A percentile compares a stretch with the other conserved stretches of the same genome.
These are phyloP conservation scores for Coniochaeta sp. DNA, from an alignment of 2,329 filamentous ascomycete species.

Conservation along the genomic window DNA sequence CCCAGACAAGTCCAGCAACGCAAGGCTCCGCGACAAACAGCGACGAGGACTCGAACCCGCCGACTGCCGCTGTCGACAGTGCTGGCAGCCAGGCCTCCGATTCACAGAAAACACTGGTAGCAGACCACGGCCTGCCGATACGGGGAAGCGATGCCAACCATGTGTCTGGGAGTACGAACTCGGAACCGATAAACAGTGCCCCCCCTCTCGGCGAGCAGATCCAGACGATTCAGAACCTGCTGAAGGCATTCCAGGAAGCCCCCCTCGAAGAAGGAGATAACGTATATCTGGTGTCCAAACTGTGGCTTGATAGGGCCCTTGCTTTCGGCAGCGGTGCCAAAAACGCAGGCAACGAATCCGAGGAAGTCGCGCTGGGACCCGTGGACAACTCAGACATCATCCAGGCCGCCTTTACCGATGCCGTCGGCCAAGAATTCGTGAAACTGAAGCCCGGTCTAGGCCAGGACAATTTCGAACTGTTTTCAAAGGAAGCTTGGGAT, in stretches of 20 bases:
- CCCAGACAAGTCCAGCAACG: slow-evolving; percentile 7
- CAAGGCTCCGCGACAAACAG: not conserved
- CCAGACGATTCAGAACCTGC: slow-evolving; percentile 58
- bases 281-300: slow-evolving; percentile 70
- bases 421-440: slow-evolving; percentile 52
- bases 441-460: slow-evolving; percentile 64
- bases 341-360: slow-evolving; percentile 49
- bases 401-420: slow-evolving; percentile 47
- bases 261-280: slow-evolving; percentile 63
- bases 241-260: slow-evolving; percentile 41
- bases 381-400: slow-evolving; percentile 85
- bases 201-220: slow-evolving; percentile 55
- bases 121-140: slow-evolving; percentile 10
- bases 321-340: slow-evolving; percentile 53
- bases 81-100: not conserved
- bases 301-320: slow-evolving; percentile 71
- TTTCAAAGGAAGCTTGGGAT: slow-evolving; percentile 76
- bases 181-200: not conserved
- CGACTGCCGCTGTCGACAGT: not conserved
- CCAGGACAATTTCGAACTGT: slow-evolving; percentile 66
- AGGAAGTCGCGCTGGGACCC: slow-evolving; percentile 60
- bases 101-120: not conserved
- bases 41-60: not conserved
- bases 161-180: not conserved
- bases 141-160: slow-evolving; percentile 11